Base-by-base conservation (phyloP, 2,329 filamentous ascomycete species). In the Fusarium cyanostomum region DNA sequence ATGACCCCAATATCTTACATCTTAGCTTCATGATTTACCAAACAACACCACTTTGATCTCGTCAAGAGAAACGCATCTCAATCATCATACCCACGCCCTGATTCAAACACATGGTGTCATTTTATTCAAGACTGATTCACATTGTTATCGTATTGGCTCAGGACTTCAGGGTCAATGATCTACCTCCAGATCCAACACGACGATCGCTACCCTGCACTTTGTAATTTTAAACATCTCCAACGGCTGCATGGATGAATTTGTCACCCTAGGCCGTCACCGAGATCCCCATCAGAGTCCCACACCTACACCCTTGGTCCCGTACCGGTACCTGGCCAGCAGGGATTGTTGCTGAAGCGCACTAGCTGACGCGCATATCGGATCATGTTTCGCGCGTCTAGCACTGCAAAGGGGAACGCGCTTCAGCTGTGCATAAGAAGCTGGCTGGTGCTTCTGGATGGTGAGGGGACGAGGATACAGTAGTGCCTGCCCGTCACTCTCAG, bases 341-440 rank as follows among this genome's bases (percentile, higher is more conserved):
- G 69, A 61, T 67, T 35, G 18, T 15, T 59, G 41, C 61, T 68
- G 67, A 70, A 70, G 67, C 60, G 68, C 69, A 62, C 69, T 70
- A 70, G 67, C 62, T 71, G 69, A 71, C 69, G 69, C 69, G 69
- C 69, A 71, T 71, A 71, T 71, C 69, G 69, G 69, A 71, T 66
- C 67, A 71, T 71, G 63, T 71, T 57, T 71, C 62, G 61, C 69
- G 67, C 67, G 64, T 71, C 67, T 71, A 70, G 61, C 58, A 67
- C 69, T 70, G 56, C 58, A 71, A 71, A 66, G 52, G 65, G 69
- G 44, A 71, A 71, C 68, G 69, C 67, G 69, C 67, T 71, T 71
- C 56, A 69, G 60, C 67, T 56, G 52, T 66, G 61, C 67, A 71
- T 63, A 51, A 69, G 53, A 48, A 56, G 62, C 54, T 53, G 41